Evolutionary conservation across 176 grass and related monocot genomes (phyloP).

Genomic region (Avena sativa): DNA sequence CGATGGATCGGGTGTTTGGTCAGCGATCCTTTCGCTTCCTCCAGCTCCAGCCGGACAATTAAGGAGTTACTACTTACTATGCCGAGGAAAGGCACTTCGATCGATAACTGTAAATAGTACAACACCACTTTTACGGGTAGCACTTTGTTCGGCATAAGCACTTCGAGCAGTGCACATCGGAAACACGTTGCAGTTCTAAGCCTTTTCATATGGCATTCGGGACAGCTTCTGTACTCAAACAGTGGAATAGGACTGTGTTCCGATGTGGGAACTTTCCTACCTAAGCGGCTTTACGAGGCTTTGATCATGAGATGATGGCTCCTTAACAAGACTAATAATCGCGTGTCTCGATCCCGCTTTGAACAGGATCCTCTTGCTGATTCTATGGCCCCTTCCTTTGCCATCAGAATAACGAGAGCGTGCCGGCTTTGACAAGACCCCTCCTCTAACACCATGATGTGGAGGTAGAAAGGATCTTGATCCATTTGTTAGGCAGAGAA

Average conservation of each 20-base stretch:
- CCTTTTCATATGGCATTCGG: neutral
- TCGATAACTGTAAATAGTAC: neutral
- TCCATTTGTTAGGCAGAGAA: slow-evolving; percentile 1
- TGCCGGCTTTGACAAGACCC: slow-evolving; percentile 11
- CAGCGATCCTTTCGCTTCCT: neutral
- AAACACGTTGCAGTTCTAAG: neutral
- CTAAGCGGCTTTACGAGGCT: neutral
- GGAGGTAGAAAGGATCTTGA: slow-evolving; percentile 14
- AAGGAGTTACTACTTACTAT: neutral
- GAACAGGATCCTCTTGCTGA: neutral
- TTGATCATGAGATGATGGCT: neutral
- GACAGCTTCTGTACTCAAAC: neutral
- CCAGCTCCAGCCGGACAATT: neutral
- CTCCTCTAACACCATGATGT: slow-evolving; percentile 8
- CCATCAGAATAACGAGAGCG: slow-evolving; percentile 19
- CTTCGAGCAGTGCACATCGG: neutral
- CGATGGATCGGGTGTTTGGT: neutral
- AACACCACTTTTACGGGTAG: neutral
- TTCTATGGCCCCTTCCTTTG: neutral
- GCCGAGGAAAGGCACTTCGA: neutral
- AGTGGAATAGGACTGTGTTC: neutral
- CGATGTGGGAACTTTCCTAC: neutral
- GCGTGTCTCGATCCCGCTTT: slow-evolving; percentile 16
- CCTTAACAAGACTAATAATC: neutral
- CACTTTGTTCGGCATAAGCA: neutral